Evolutionary conservation across 208 protist species (phyloP), one percentile per base, ranked within the genome.

Genomic region (Trypanosoma mega): DNA sequence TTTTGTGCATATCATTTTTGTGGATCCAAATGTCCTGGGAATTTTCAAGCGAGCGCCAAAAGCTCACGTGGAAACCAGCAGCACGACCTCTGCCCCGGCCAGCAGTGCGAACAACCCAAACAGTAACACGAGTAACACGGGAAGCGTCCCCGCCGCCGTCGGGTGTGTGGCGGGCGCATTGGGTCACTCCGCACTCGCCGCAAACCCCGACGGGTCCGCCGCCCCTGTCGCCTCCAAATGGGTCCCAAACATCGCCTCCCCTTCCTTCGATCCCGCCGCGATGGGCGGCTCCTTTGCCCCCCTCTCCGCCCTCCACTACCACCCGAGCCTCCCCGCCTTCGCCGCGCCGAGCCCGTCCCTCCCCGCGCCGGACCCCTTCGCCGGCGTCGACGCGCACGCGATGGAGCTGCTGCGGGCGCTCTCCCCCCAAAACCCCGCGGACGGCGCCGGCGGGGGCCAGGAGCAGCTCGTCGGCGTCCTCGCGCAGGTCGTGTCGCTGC

Each of bases 21-120:
- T 83, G 20, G 77, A 83, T 60, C 57, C 67, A 29, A 74, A 44
- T 33, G 53, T 63, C 31, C 58, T 56, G 11, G 67, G 63, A n/a
- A 14, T 39, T 34, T 83, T 76, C 53, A 83, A 78, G 63, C 71
- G 76, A 31, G 72, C 63, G 2, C 58, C 74, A 43, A 56, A 54
- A 30, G 52, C 39, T 53, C 30, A 31, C 37, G n/a, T 62, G 37
- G 55, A 53, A 18, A 48, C 49, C 8, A 45, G 39, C 1, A 29
- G n/a, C 23, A 2, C 57, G 5, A 18, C 43, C n/a, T 44, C 11
- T 43, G 21, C 16, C 7, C 4, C 37, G 23, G 37, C 56, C 14
- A 20, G 11, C 46, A 3, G 41, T 3, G 45, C 31, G 1, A 45
- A 30, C 20, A 53, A 44, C 46, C 14, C 7, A 31, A 59, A 11